Evolutionary conservation across 164 flowering plant genomes (phyloP).

Genomic region (Magnolia changhungtana): DNA sequence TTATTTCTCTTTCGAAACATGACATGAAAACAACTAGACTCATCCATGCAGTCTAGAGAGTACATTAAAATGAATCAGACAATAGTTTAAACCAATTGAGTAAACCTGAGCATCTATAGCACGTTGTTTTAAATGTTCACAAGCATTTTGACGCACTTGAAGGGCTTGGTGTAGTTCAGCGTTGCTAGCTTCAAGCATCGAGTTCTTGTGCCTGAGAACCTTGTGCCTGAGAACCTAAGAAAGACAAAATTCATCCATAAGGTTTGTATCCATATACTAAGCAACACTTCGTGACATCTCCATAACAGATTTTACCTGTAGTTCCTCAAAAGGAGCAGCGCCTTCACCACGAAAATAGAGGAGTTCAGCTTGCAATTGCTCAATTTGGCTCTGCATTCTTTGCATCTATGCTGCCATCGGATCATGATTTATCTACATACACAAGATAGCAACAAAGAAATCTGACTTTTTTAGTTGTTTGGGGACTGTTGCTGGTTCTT

Average conservation of each 20-base stretch:
- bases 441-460: too few species aligned
- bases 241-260: neutral
- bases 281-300: neutral
- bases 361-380: conserved; percentile 87
- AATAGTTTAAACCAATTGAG: too few species aligned
- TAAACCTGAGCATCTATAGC: too few species aligned
- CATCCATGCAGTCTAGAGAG: too few species aligned
- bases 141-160: too few species aligned
- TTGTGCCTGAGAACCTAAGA: conserved; percentile 73
- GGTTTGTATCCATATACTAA: neutral
- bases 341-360: conserved; percentile 71
- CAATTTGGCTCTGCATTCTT: conserved; percentile 80
- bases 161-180: too few species aligned
- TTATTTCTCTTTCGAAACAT: too few species aligned
- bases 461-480: too few species aligned
- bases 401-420: conserved; percentile 85
- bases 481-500: too few species aligned
- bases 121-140: too few species aligned
- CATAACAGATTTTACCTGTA: conserved; percentile 51
- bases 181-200: conserved; percentile 85
- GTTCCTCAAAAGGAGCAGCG: conserved; percentile 69
- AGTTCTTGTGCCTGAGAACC: conserved; percentile 68
- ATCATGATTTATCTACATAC: conserved; percentile 79
- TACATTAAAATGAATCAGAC: too few species aligned
- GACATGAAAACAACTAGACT: too few species aligned